Evolutionary conservation across 352 stramenopile genomes (phyloP).

Genomic region (Phytophthora foliorum): DNA sequence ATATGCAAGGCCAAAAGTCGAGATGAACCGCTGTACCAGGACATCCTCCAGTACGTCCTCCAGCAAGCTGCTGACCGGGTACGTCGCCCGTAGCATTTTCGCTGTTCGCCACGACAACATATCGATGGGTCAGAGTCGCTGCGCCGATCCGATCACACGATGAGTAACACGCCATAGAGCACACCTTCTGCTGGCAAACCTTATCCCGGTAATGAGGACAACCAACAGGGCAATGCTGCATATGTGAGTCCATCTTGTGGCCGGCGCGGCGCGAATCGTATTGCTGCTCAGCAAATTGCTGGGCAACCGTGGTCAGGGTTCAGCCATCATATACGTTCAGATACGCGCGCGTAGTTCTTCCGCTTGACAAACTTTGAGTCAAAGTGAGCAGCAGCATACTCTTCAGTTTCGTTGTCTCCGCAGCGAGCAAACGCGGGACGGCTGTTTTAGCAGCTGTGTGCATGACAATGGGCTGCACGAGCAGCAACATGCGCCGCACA

Average conservation of each 20-base stretch:
- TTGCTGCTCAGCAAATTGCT: too few relatives aligned
- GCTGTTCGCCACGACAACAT: constrained; percentile 22
- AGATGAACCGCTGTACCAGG: constrained; percentile 73
- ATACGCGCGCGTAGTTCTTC: constrained; percentile 7
- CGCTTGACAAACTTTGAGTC: too few relatives aligned
- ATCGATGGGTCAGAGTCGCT: constrained; percentile 7
- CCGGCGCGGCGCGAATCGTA: constrained; percentile 2
- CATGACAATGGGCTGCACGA: constrained; percentile 41
- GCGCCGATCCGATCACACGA: constrained; percentile 12
- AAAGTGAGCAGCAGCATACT: background rate
- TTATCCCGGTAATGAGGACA: background rate
- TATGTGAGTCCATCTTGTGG: constrained; percentile 21
- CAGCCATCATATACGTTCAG: constrained; percentile 21
- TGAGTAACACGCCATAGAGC: constrained; percentile 40
- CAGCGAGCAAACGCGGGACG: background rate
- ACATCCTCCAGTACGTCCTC: constrained; percentile 55
- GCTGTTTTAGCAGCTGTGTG: constrained; percentile 12
- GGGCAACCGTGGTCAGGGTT: constrained; percentile 27
- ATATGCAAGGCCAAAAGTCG: constrained; percentile 86
- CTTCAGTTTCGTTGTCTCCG: constrained; percentile 12
- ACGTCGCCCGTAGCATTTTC: constrained; percentile 4
- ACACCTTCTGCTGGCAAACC: constrained; percentile 4
- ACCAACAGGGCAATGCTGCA: background rate
- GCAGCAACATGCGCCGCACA: constrained; percentile 32
- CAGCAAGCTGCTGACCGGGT: constrained; percentile 13